A percentile compares a stretch with the other conserved stretches of the same genome.
Conservation (phyloP, 1,139 yeast species). For the Yueomyces sp. region DNA sequence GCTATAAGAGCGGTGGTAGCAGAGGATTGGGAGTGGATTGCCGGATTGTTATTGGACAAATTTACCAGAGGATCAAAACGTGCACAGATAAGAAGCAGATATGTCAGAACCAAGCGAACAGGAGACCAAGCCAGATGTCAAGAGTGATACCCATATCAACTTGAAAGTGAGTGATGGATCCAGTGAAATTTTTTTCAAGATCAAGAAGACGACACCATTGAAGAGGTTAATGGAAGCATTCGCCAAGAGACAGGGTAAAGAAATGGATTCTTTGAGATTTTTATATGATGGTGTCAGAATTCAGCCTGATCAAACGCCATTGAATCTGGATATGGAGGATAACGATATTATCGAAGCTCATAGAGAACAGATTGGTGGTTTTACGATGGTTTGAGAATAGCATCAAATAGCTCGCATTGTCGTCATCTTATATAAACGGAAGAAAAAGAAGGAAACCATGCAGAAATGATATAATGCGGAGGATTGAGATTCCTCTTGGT, state of each 20-base stretch:
- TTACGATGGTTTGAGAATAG: background rate
- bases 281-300: slow-evolving; percentile 89
- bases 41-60: too few relatives aligned
- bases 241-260: slow-evolving; percentile 94
- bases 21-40: too few relatives aligned
- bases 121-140: slow-evolving; percentile 45
- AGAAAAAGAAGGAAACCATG: too few relatives aligned
- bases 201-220: slow-evolving; percentile 84
- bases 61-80: too few relatives aligned
- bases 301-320: slow-evolving; percentile 82
- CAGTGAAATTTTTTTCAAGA: slow-evolving; percentile 91
- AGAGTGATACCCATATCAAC: slow-evolving; percentile 68
- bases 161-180: slow-evolving; percentile 88
- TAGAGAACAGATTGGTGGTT: slow-evolving; percentile 72
- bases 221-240: slow-evolving; percentile 95
- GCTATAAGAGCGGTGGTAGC: too few relatives aligned
- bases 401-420: too few relatives aligned
- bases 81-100: background rate
- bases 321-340: slow-evolving; percentile 81
- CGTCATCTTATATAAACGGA: too few relatives aligned
- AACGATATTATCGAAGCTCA: slow-evolving; percentile 98
- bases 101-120: slow-evolving; percentile 27
- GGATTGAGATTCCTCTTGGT: too few relatives aligned
- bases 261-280: slow-evolving; percentile 70
- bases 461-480: too few relatives aligned